Conservation (phyloP, 352 stramenopile genomes). For the Saprolegnia diclina region DNA sequence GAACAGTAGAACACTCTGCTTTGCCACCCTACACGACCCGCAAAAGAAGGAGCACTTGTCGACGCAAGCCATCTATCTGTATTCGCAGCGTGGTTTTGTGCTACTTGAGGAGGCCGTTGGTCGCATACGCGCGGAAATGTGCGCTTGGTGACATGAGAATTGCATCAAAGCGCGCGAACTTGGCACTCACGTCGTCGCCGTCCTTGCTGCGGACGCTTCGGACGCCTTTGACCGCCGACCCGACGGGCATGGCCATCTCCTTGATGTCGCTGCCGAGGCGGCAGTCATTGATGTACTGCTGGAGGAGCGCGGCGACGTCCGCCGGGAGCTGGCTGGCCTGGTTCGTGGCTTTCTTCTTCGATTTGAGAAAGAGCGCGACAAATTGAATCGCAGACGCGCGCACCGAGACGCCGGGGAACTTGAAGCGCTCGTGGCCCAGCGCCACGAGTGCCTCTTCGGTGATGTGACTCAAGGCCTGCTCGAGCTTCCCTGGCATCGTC, state of each 20-base stretch:
- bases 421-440: conserved; percentile 10
- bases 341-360: conserved; percentile 19
- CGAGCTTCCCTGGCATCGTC: conserved; percentile 15
- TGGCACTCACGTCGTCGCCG: not conserved
- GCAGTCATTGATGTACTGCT: conserved; percentile 13
- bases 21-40: too few relatives aligned
- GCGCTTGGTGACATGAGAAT: not conserved
- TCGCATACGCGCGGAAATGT: conserved; percentile 12
- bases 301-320: not conserved
- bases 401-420: conserved; percentile 1
- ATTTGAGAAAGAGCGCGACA: conserved; percentile 15
- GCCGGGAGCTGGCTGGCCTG: not conserved
- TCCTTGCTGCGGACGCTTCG: conserved; percentile 18
- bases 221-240: conserved; percentile 12
- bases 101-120: conserved; percentile 9
- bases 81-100: not conserved
- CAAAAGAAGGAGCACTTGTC: too few relatives aligned
- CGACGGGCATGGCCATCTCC: conserved; percentile 9
- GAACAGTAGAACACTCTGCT: too few relatives aligned
- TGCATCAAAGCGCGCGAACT: conserved; percentile 11
- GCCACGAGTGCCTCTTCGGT: conserved; percentile 21
- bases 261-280: conserved; percentile 19
- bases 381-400: conserved; percentile 10
- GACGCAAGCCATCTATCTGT: too few relatives aligned
- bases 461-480: conserved; percentile 1